Evolutionary conservation across 495 filamentous ascomycete genomes (phyloP).

Genomic region (Aspergillus diversus): DNA sequence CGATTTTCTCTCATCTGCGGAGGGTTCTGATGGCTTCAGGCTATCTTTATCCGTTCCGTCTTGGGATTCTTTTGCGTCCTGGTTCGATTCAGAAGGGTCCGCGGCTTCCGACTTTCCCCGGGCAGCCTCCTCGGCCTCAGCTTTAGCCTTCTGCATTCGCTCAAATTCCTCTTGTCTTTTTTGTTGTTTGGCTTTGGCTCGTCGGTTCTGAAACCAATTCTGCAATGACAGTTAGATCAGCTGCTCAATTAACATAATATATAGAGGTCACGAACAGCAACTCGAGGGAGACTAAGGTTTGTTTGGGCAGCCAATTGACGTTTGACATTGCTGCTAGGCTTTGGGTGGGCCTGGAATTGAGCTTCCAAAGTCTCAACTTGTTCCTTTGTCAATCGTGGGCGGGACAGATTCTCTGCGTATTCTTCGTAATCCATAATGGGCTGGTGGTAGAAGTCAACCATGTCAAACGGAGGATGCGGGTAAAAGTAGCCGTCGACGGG

Average conservation of each 20-base stretch:
- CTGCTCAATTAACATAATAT: not conserved
- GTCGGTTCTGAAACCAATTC: constrained; percentile 94
- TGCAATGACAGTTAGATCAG: constrained; percentile 37
- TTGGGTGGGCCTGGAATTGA: constrained; percentile 75
- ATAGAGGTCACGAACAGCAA: constrained; percentile 63
- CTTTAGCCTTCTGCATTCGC: constrained; percentile 59
- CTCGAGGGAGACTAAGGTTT: constrained; percentile 71
- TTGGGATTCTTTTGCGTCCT: constrained; percentile 27
- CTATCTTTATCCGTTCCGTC: constrained; percentile 37
- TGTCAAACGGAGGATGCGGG: constrained; percentile 47
- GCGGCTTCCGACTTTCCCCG: constrained; percentile 38
- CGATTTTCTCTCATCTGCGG: constrained; percentile 30
- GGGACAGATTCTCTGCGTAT: constrained; percentile 55
- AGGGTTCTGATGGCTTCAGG: constrained; percentile 34
- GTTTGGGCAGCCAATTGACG: constrained; percentile 72
- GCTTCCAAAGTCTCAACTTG: constrained; percentile 77
- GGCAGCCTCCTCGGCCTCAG: constrained; percentile 47
- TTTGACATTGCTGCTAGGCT: constrained; percentile 77
- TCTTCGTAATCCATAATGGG: constrained; percentile 55
- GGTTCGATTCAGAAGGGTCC: constrained; percentile 32
- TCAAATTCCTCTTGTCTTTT: constrained; percentile 69
- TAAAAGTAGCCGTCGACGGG: constrained; percentile 50
- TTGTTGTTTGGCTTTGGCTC: constrained; percentile 81
- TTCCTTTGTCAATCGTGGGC: constrained; percentile 76
- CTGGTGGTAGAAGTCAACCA: constrained; percentile 53